Conservation (phyloP, 345 rosid genomes). For the rapeseed (Brassica napus) region Da-Ae NC_063446.1:2373501-2374000, state of each 20-base stretch:
- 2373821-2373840: conserved; percentile 98
- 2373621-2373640: conserved; percentile 77
- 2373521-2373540: conserved; percentile 56
- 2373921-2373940: too few relatives aligned
- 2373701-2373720: conserved; percentile 71
- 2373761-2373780: conserved; percentile 88
- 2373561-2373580: conserved; percentile 52
- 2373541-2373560: conserved; percentile 57
- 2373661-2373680: conserved; percentile 72
- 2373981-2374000: too few relatives aligned
- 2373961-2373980: too few relatives aligned
- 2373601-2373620: conserved; percentile 70
- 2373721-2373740: conserved; percentile 64
- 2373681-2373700: conserved; percentile 69
- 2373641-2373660: conserved; percentile 58
- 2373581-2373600: conserved; percentile 61
- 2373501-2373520: conserved; percentile 61
- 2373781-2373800: conserved; percentile 88
- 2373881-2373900: conserved; percentile 63
- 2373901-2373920: neutral
- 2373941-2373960: too few relatives aligned
- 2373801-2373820: conserved; percentile 90
- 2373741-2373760: conserved; percentile 83
- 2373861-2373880: conserved; percentile 83
- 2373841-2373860: conserved; percentile 82